Percentiles rank a stretch among this genome's conserved stretches.
Conservation (phyloP, 805 yeast genomes). For the Starmerella davenportii region DNA sequence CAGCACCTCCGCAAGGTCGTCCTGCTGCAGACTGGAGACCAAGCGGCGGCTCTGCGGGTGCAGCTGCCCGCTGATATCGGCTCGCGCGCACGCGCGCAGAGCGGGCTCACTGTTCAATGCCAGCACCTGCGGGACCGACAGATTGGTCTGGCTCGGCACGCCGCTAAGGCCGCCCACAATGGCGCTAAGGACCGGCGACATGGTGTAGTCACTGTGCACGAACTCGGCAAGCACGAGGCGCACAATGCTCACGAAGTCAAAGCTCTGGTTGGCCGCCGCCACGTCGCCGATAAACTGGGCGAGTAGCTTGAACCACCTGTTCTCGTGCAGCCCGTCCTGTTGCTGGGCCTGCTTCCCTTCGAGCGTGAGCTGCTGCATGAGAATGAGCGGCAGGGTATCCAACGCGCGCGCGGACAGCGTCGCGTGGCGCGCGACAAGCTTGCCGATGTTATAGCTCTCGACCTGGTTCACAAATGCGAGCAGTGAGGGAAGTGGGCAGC, state of each 20-base stretch:
- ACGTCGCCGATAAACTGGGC: slow-evolving; percentile 14
- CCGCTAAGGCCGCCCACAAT: slow-evolving; percentile 9
- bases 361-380: slow-evolving; percentile 12
- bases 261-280: slow-evolving; percentile 5
- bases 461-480: slow-evolving; percentile 12
- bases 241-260: slow-evolving; percentile 9
- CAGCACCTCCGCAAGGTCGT: background rate
- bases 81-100: slow-evolving; percentile 1
- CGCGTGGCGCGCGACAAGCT: slow-evolving; percentile 7
- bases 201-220: slow-evolving; percentile 3
- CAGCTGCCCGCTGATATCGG: slow-evolving; percentile 9
- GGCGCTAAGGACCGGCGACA: slow-evolving; percentile 7
- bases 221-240: slow-evolving; percentile 9
- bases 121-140: slow-evolving; percentile 8
- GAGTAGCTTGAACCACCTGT: slow-evolving; percentile 10
- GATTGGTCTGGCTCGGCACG: slow-evolving; percentile 4
- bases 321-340: slow-evolving; percentile 10
- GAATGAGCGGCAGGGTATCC: slow-evolving; percentile 13
- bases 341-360: slow-evolving; percentile 9
- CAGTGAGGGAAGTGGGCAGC: slow-evolving; percentile 12
- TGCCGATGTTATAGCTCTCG: slow-evolving; percentile 15
- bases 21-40: slow-evolving; percentile 1
- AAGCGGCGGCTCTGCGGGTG: slow-evolving; percentile 5
- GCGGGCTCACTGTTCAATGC: slow-evolving; percentile 3
- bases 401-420: slow-evolving; percentile 7